A percentile compares a stretch with the other conserved stretches of the same genome.
These are phyloP conservation scores for Escallonia rubra DNA, from an alignment of 129 eudicot genomes.

Conservation along the genomic window DNA sequence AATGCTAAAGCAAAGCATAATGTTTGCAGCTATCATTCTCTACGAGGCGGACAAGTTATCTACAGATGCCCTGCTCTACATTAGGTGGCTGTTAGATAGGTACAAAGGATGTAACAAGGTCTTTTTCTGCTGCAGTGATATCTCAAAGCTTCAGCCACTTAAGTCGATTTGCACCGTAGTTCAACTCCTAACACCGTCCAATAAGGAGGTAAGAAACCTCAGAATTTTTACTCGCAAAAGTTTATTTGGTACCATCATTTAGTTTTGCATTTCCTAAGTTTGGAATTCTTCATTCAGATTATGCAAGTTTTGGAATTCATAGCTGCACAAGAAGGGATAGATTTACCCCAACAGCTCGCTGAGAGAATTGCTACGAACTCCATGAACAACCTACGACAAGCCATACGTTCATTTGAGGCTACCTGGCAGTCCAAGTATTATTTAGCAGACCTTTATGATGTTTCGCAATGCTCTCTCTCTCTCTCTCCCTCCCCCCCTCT, in stretches of 20 bases:
- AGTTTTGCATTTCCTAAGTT: background rate
- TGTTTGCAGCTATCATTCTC: slow-evolving; percentile 63
- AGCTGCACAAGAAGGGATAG: slow-evolving; percentile 55
- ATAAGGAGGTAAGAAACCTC: slow-evolving; percentile 44
- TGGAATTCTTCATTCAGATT: slow-evolving; percentile 30
- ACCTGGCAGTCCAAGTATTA: slow-evolving; percentile 58
- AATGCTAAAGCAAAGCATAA: background rate
- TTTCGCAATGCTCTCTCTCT: background rate
- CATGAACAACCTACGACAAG: slow-evolving; percentile 76
- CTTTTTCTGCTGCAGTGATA: slow-evolving; percentile 76
- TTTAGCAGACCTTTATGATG: background rate
- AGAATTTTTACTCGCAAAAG: background rate
- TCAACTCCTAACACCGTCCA: slow-evolving; percentile 62
- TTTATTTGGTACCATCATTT: background rate
- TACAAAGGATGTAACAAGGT: slow-evolving; percentile 60
- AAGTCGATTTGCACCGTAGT: slow-evolving; percentile 46
- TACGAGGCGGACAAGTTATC: slow-evolving; percentile 79
- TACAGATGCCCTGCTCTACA: slow-evolving; percentile 53
- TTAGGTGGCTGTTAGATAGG: slow-evolving; percentile 67
- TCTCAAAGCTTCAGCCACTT: slow-evolving; percentile 48
- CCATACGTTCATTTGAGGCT: slow-evolving; percentile 83
- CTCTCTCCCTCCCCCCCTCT: background rate
- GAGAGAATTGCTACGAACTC: slow-evolving; percentile 55
- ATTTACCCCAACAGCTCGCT: slow-evolving; percentile 52
- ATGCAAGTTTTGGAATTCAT: slow-evolving; percentile 54